Evolutionary conservation across 192 early-diverging fungal genomes (phyloP).

Genomic region (Rhizoclosmatium sp.): DNA sequence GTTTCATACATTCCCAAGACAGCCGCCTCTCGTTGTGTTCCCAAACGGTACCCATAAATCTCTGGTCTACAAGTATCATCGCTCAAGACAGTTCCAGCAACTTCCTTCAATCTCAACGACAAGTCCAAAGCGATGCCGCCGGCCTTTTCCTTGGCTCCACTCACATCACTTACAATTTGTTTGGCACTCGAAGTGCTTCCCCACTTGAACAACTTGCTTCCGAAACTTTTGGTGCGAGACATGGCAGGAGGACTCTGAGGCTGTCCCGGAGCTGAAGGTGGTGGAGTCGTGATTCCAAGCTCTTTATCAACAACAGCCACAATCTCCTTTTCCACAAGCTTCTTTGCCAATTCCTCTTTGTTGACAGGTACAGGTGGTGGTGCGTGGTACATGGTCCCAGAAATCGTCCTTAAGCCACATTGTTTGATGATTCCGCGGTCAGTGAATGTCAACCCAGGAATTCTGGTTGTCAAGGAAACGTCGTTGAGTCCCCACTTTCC

Average conservation of each 20-base stretch:
- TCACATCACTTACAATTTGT: neutral
- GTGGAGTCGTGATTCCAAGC: neutral
- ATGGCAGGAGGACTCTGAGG: neutral
- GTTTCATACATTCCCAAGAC: slow-evolving; percentile 8
- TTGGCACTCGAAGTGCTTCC: neutral
- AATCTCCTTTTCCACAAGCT: neutral
- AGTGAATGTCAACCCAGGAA: slow-evolving; percentile 25
- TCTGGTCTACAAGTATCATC: slow-evolving; percentile 22
- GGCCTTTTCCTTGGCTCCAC: slow-evolving; percentile 18
- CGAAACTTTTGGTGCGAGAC: neutral
- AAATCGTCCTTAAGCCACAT: slow-evolving; percentile 13
- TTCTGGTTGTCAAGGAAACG: slow-evolving; percentile 6
- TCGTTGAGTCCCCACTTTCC: neutral
- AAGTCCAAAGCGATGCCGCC: neutral
- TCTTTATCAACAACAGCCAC: neutral
- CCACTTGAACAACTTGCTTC: slow-evolving; percentile 13
- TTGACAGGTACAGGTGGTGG: neutral
- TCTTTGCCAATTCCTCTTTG: neutral
- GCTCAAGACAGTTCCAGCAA: neutral
- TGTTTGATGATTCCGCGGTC: slow-evolving; percentile 36
- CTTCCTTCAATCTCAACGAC: neutral
- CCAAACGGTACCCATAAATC: slow-evolving; percentile 32
- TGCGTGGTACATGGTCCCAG: slow-evolving; percentile 21
- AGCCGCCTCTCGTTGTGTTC: slow-evolving; percentile 9
- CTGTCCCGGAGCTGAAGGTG: neutral